A percentile compares a stretch with the other conserved stretches of the same genome.
Conservation (phyloP, 2,329 filamentous ascomycete species). For the Phaeophleospora eucalypticola region DNA sequence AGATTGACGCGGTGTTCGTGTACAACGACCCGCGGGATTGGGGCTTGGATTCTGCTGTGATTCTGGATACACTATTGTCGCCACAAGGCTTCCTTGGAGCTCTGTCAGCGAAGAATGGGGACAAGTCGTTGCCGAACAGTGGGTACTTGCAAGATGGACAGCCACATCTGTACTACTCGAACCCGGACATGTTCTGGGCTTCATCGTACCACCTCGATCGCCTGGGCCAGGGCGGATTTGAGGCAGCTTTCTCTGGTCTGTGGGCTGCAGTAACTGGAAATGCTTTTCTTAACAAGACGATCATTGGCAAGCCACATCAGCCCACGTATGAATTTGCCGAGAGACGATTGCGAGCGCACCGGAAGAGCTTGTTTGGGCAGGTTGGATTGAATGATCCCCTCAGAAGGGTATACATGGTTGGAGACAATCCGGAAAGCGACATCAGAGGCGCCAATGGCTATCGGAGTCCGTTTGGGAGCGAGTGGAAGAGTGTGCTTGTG, state of each 20-base stretch:
- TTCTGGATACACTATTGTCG: conserved; percentile 79
- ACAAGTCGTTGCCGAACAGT: conserved; percentile 59
- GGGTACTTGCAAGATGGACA: conserved; percentile 83
- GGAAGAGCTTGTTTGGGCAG: conserved; percentile 46
- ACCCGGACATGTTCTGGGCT: conserved; percentile 87
- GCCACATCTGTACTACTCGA: conserved; percentile 79
- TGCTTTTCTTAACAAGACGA: conserved; percentile 48
- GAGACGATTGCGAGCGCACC: conserved; percentile 61
- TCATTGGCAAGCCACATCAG: conserved; percentile 78
- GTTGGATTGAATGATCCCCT: conserved; percentile 45
- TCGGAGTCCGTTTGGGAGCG: conserved; percentile 59
- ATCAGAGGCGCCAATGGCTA: conserved; percentile 83
- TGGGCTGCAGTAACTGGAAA: conserved; percentile 69
- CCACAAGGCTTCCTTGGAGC: conserved; percentile 76
- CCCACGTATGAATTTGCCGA: conserved; percentile 83
- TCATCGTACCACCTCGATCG: conserved; percentile 79
- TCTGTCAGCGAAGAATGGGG: conserved; percentile 67
- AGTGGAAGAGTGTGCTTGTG: conserved; percentile 75
- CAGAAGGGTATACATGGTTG: conserved; percentile 85
- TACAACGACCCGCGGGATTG: conserved; percentile 97
- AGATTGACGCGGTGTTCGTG: conserved; percentile 85
- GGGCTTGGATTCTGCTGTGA: conserved; percentile 82
- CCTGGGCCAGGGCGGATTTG: conserved; percentile 87
- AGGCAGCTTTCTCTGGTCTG: conserved; percentile 72
- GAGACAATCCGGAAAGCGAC: conserved; percentile 70